Evolutionary conservation across 768 basidiomycete genomes (phyloP).

Genomic region (Lactifluus subvellereus): DNA sequence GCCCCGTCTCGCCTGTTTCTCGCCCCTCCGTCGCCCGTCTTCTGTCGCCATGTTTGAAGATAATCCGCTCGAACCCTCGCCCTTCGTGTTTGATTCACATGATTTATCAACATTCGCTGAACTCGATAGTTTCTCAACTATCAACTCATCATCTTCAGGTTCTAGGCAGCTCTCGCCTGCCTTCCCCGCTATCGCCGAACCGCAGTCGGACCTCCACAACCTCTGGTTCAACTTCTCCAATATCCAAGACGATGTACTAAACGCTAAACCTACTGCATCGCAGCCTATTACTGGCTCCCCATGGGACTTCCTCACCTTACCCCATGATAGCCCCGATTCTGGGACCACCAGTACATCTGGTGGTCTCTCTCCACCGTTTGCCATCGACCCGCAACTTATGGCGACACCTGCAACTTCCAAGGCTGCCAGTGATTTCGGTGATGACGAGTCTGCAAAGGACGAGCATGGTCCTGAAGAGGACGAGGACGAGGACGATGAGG

Average conservation of each 20-base stretch:
- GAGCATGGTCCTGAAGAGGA: conserved; percentile 33
- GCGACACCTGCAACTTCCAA: conserved; percentile 51
- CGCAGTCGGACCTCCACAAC: conserved; percentile 14
- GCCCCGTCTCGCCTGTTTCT: background rate
- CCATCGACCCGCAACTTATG: conserved; percentile 75
- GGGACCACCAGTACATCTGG: conserved; percentile 15
- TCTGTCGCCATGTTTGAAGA: conserved; percentile 17
- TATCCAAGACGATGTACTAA: conserved; percentile 30
- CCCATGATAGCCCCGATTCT: conserved; percentile 30
- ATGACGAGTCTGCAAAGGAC: conserved; percentile 33
- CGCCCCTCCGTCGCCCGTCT: background rate
- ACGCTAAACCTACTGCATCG: conserved; percentile 26
- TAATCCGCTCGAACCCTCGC: conserved; percentile 19
- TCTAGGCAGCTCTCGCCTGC: conserved; percentile 6
- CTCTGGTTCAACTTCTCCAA: conserved; percentile 27
- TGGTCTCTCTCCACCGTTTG: conserved; percentile 32
- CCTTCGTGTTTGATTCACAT: conserved; percentile 12
- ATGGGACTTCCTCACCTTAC: conserved; percentile 39
- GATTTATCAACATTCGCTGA: conserved; percentile 7
- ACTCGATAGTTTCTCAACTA: conserved; percentile 2
- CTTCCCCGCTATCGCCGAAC: conserved; percentile 1
- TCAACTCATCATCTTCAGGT: background rate
- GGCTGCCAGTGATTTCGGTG: conserved; percentile 37
- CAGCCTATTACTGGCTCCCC: conserved; percentile 29
- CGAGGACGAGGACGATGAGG: conserved; percentile 32